Percentiles rank a stretch among this genome's conserved stretches.
Conservation (phyloP, 768 basidiomycete genomes). For the Pisolithus marmoratus region DNA sequence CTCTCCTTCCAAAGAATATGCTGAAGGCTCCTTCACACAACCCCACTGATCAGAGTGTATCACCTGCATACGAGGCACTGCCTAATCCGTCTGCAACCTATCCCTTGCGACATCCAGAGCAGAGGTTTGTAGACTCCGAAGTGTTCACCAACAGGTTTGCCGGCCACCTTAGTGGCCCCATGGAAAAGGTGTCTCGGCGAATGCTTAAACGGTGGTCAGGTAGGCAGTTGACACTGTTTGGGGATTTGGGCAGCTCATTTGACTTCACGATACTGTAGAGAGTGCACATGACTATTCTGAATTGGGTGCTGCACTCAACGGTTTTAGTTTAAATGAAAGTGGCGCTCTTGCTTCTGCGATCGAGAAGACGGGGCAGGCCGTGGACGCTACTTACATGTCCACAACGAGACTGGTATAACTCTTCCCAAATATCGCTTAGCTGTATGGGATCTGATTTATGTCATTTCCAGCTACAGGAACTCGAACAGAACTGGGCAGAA, state of each 20-base stretch:
- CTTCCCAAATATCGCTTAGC: conserved; percentile 2
- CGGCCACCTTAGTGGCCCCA: conserved; percentile 80
- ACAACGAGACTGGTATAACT: conserved; percentile 77
- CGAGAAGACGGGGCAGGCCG: conserved; percentile 95
- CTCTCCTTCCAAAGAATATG: conserved; percentile 89
- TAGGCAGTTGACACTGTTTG: conserved; percentile 28
- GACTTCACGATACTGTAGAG: conserved; percentile 38
- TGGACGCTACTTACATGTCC: conserved; percentile 89
- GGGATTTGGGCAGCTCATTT: conserved; percentile 1
- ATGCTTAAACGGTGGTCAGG: conserved; percentile 94
- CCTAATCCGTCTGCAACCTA: conserved; percentile 87
- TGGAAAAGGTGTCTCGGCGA: conserved; percentile 95
- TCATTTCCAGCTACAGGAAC: conserved; percentile 70
- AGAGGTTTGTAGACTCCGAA: conserved; percentile 94
- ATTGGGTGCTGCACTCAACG: conserved; percentile 87
- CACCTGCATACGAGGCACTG: conserved; percentile 73
- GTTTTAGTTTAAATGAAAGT: conserved; percentile 84
- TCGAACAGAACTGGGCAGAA: conserved; percentile 94
- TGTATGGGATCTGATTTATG: conserved; percentile 4
- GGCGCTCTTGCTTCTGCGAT: conserved; percentile 73
- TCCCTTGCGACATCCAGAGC: conserved; percentile 88
- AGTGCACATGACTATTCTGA: conserved; percentile 84
- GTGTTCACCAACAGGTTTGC: conserved; percentile 95
- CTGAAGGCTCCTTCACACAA: conserved; percentile 94
- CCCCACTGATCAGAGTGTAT: conserved; percentile 74